phyloP scores from a whole-genome alignment of 495 filamentous ascomycete species.

The Podospora sp. region DNA sequence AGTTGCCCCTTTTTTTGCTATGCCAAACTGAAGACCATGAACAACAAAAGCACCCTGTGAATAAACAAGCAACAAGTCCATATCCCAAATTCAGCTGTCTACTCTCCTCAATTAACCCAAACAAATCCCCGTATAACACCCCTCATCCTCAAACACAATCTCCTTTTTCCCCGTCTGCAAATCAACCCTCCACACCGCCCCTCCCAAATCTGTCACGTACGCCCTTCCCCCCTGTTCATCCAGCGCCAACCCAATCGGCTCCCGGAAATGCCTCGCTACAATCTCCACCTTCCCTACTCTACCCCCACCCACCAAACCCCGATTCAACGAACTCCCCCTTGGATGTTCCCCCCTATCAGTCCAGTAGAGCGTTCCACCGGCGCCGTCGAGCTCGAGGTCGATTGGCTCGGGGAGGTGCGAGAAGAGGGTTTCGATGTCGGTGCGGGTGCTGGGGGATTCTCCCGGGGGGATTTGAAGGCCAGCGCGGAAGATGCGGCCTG shows the following conservation, averaged over 20 bases:
- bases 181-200: slow-evolving; percentile 45
- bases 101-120: background rate
- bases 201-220: slow-evolving; percentile 42
- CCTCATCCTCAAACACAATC: slow-evolving; percentile 5
- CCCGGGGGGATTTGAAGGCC: slow-evolving; percentile 34
- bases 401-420: slow-evolving; percentile 56
- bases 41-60: too few relatives aligned
- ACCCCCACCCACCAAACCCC: slow-evolving; percentile 7
- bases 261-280: slow-evolving; percentile 46
- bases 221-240: background rate
- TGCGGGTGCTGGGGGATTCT: slow-evolving; percentile 15
- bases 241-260: slow-evolving; percentile 53
- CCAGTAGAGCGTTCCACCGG: slow-evolving; percentile 53
- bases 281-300: slow-evolving; percentile 15
- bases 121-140: slow-evolving; percentile 16
- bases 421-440: slow-evolving; percentile 49
- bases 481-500: slow-evolving; percentile 53
- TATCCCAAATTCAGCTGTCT: too few relatives aligned
- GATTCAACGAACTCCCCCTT: slow-evolving; percentile 50
- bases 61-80: too few relatives aligned
- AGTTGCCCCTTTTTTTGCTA: too few relatives aligned
- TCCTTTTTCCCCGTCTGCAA: slow-evolving; percentile 40
- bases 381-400: slow-evolving; percentile 54
- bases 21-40: too few relatives aligned
- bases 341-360: slow-evolving; percentile 58